A percentile compares a stretch with the other conserved stretches of the same genome.
Conservation (phyloP, 441 rosid genomes). For the Adansonia gregorii region DNA sequence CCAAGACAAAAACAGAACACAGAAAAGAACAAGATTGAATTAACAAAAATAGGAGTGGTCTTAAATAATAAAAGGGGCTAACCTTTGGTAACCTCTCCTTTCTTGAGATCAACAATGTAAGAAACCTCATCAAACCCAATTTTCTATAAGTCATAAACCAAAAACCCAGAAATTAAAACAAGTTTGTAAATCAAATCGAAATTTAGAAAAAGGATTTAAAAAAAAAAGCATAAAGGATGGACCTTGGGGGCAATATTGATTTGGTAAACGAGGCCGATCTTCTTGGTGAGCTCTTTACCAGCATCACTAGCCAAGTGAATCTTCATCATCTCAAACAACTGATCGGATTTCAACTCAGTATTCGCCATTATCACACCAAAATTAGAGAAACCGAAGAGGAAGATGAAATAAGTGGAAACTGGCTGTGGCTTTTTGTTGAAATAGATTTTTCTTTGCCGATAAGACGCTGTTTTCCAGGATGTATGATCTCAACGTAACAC, state of each 20-base stretch:
- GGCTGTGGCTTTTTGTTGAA: background rate
- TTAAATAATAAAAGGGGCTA: conserved; percentile 18
- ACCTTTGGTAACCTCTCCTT: conserved; percentile 89
- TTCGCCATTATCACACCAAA: conserved; percentile 44
- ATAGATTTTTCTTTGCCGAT: background rate
- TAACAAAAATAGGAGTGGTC: background rate
- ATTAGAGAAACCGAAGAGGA: conserved; percentile 17
- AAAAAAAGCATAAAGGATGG: background rate
- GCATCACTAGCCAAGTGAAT: conserved; percentile 72
- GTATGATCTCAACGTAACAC: conserved; percentile 15
- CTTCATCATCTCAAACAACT: conserved; percentile 71
- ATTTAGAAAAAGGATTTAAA: background rate
- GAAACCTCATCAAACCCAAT: conserved; percentile 82
- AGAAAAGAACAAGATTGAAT: background rate
- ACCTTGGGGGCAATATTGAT: conserved; percentile 91
- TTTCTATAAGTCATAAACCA: conserved; percentile 53
- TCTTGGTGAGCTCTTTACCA: conserved; percentile 58
- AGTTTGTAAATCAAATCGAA: background rate
- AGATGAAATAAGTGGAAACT: conserved; percentile 6
- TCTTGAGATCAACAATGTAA: conserved; percentile 81
- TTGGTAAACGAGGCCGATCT: conserved; percentile 82
- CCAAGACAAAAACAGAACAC: background rate
- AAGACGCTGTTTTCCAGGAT: background rate
- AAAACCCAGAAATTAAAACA: background rate
- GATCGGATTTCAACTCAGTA: conserved; percentile 67